Evolutionary conservation across 495 filamentous ascomycete genomes (phyloP), one percentile per base, ranked within the genome.

Genomic region (Daldinia vernicosa): DNA sequence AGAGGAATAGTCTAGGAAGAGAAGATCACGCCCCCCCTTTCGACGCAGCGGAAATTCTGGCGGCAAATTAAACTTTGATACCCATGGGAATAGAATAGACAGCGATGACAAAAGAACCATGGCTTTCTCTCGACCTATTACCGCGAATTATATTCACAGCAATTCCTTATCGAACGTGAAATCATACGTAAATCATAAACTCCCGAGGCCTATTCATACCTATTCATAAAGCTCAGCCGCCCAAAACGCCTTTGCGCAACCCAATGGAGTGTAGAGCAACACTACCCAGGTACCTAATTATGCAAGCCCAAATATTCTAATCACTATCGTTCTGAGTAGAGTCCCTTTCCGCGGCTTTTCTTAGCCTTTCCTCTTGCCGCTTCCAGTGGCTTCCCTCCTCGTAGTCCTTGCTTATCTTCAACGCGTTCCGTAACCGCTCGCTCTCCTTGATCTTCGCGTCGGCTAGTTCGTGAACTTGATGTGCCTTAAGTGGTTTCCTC

Each of bases 381-480:
- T 84, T 81, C 90, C 91, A 91, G 80, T 93, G 86, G 59, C 90
- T 82, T 32, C 92, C 93, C 72, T 95, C 95, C 80, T 96, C 91
- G 79, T 95, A 92, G 83, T 97, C 89, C 81, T 90, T 90, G 69
- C 88, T 87, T 70, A 98, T 97, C 53, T 93, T 93, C 77, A 99
- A 85, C 27, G 95, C 95, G 80, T 87, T 93, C 66, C 94, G 81
- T 76, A 98, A 83, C 79, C 91, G 84, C 84, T 98, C 94, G 78
- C 90, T 97, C 86, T 99, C 95, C 78, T 92, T 90, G 75, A 97
- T 94, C 88, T 99, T 99, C 60, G 94, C 95, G 77, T 94, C 90
- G 26, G 95, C 95, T 73, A 97, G 80, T 81, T 98, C 95, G 86
- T 99, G 95, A 26, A 98, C 94, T 80, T 97, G 93, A 82, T 98